Evolutionary conservation across 352 stramenopile genomes (phyloP).

Genomic region (Pythium oligandrum): DNA sequence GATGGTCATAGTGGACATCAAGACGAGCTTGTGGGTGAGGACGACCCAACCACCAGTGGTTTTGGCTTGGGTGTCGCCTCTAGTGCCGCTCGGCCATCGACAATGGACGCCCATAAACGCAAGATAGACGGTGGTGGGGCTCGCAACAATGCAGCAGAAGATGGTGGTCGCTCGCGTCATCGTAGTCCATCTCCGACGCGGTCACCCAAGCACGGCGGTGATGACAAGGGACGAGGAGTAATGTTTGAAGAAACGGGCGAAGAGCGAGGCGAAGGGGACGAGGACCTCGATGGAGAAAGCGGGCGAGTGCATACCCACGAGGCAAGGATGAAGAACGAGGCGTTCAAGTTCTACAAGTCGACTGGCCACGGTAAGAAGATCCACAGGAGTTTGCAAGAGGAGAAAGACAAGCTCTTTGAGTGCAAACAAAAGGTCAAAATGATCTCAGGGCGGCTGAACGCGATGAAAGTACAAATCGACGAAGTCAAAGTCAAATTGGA

Average conservation of each 20-base stretch:
- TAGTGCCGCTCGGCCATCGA: constrained; percentile 48
- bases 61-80: constrained; percentile 60
- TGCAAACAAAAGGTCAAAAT: constrained; percentile 70
- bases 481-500: constrained; percentile 46
- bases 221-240: constrained; percentile 5
- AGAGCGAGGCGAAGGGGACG: constrained; percentile 21
- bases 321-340: constrained; percentile 51
- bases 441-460: constrained; percentile 70
- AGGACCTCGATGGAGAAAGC: constrained; percentile 8
- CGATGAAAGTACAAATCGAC: constrained; percentile 76
- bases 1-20: constrained; percentile 14
- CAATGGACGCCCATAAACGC: constrained; percentile 46
- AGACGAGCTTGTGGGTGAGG: constrained; percentile 50
- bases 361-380: constrained; percentile 55
- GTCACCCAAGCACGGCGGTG: constrained; percentile 8
- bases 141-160: not conserved
- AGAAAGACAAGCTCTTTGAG: constrained; percentile 75
- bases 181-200: constrained; percentile 32
- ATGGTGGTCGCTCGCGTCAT: constrained; percentile 17
- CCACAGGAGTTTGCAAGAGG: constrained; percentile 47
- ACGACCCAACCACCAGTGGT: constrained; percentile 42
- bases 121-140: constrained; percentile 23
- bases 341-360: constrained; percentile 63
- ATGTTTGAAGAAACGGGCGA: constrained; percentile 23
- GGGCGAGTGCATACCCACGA: constrained; percentile 8